Percentiles rank a stretch among this genome's conserved stretches.
Evolutionary conservation across 345 rosid genomes (phyloP).

Genomic region (Hypericum perforatum): DNA sequence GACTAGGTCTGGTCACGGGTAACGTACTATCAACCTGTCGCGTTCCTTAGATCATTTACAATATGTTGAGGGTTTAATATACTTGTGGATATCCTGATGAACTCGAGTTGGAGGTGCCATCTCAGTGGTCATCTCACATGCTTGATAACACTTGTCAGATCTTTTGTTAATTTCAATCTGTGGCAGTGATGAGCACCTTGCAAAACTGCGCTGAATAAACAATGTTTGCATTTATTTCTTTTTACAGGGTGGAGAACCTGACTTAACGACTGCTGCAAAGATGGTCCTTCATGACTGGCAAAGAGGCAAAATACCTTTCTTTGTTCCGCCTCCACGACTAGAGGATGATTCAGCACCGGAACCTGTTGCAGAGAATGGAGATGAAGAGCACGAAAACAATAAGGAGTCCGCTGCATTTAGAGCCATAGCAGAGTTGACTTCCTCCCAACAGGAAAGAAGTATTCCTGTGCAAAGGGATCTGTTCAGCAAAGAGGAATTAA

Average conservation of each 20-base stretch:
- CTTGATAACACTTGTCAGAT: neutral
- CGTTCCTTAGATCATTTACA: neutral
- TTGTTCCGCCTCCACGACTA: neutral
- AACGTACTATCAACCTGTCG: neutral
- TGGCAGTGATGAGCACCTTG: neutral
- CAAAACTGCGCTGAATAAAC: neutral
- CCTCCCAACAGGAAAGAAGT: slow-evolving; percentile 57
- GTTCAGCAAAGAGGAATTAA: slow-evolving; percentile 46
- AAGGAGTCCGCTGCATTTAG: slow-evolving; percentile 57
- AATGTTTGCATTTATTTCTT: neutral
- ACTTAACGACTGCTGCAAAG: slow-evolving; percentile 3
- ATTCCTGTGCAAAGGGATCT: slow-evolving; percentile 82
- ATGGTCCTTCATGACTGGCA: slow-evolving; percentile 6
- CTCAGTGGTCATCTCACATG: too few relatives aligned
- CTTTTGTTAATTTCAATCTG: neutral
- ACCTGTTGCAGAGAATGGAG: slow-evolving; percentile 27
- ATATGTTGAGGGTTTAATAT: too few relatives aligned
- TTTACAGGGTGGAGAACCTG: slow-evolving; percentile 2
- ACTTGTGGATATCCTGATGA: too few relatives aligned
- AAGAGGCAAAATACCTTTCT: slow-evolving; percentile 3
- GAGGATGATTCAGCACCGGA: slow-evolving; percentile 14
- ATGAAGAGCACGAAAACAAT: slow-evolving; percentile 37
- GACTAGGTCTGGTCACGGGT: neutral
- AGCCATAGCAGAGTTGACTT: slow-evolving; percentile 65
- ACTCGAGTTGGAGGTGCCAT: too few relatives aligned